Conservation (phyloP, 176 grass and related monocot species). For the Themeda triandra region DNA sequence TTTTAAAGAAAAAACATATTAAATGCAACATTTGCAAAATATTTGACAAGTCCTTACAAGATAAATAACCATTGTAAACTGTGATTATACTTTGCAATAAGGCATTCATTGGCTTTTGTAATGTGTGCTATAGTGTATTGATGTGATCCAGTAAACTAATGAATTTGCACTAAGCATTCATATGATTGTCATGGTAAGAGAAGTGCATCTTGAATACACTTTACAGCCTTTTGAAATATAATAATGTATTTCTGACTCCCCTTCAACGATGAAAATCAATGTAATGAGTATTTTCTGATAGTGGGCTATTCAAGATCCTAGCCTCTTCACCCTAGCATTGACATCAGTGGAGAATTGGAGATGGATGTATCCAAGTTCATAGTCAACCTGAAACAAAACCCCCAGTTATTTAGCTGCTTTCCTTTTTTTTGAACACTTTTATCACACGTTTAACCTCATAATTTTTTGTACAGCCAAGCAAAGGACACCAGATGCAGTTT, state of each 20-base stretch:
- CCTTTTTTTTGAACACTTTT: not conserved
- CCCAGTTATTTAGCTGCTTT: not conserved
- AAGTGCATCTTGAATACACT: conserved; percentile 3
- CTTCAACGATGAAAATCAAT: not conserved
- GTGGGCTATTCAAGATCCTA: not conserved
- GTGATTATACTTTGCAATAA: not conserved
- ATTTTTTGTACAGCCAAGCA: conserved; percentile 57
- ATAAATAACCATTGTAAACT: conserved; percentile 4
- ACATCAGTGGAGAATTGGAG: not conserved
- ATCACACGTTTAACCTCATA: not conserved
- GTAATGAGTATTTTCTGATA: not conserved
- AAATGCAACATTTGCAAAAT: not conserved
- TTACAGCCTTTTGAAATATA: conserved; percentile 20
- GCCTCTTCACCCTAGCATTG: not conserved
- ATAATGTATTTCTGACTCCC: not conserved
- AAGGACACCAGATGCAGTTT: conserved; percentile 61
- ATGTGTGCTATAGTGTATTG: not conserved
- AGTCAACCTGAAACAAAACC: conserved; percentile 10
- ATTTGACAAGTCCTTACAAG: not conserved
- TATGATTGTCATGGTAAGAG: conserved; percentile 16
- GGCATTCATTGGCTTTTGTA: not conserved
- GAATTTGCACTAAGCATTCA: conserved; percentile 10
- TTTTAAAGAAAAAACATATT: not conserved
- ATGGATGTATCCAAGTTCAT: not conserved
- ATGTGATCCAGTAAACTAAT: not conserved